Percentiles rank a stretch among this genome's conserved stretches.
These are phyloP conservation scores for Solanum bulbocastanum DNA, from an alignment of 257 asterid species.

Conservation along the genomic window DNA sequence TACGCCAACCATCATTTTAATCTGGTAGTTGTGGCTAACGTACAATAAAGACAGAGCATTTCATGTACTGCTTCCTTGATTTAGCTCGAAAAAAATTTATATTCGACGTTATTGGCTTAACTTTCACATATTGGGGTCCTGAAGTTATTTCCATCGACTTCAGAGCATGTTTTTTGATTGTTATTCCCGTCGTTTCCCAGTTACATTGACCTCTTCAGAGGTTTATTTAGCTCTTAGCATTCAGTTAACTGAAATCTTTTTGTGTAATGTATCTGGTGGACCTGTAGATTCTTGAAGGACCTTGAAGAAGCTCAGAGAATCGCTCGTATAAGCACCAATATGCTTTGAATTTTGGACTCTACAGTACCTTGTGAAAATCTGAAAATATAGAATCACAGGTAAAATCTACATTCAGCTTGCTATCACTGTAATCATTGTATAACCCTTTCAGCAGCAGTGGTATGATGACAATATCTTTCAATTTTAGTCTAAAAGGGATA, in stretches of 20 bases:
- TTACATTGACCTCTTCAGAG: not conserved
- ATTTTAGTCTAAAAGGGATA: not conserved
- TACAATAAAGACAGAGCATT: not conserved
- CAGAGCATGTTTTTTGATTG: not conserved
- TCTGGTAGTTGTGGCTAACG: not conserved
- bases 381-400: not conserved
- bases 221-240: not conserved
- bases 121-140: not conserved
- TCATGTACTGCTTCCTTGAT: not conserved
- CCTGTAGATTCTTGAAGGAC: conserved; percentile 69
- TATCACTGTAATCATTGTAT: not conserved
- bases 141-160: not conserved
- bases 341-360: conserved; percentile 25
- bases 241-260: not conserved
- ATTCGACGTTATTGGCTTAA: not conserved
- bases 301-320: conserved; percentile 93
- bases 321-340: conserved; percentile 49
- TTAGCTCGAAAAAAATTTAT: not conserved
- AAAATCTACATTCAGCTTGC: not conserved
- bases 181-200: not conserved
- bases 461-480: not conserved
- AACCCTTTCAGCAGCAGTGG: not conserved
- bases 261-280: not conserved
- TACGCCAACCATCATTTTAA: not conserved
- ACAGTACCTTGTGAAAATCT: not conserved